A percentile compares a stretch with the other conserved stretches of the same genome.
These are phyloP conservation scores for Artemisia annua DNA, from an alignment of 129 eudicot species.

Conservation along the genomic window DNA sequence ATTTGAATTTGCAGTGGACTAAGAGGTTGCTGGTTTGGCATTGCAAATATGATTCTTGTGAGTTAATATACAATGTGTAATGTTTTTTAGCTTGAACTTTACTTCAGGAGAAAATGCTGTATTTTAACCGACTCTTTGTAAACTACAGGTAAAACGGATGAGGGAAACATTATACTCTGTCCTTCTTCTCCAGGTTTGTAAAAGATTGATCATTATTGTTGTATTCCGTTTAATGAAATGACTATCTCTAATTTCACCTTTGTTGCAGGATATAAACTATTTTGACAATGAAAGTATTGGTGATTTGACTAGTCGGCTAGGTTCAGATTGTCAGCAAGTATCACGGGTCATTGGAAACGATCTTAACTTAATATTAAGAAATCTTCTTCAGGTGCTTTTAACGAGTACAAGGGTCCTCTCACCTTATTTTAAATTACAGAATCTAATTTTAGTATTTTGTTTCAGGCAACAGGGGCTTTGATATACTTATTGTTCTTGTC, in stretches of 20 bases:
- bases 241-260: slow-evolving; percentile 17
- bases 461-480: slow-evolving; percentile 93
- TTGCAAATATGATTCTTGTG: slow-evolving; percentile 98
- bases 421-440: slow-evolving; percentile 10
- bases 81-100: not conserved
- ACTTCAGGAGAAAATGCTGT: slow-evolving; percentile 2
- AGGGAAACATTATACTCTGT: slow-evolving; percentile 79
- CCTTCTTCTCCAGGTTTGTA: slow-evolving; percentile 85
- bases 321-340: slow-evolving; percentile 98
- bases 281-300: slow-evolving; percentile 95
- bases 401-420: not conserved
- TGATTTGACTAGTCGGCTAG: slow-evolving; percentile 93
- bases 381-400: slow-evolving; percentile 78
- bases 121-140: slow-evolving; percentile 1
- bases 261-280: slow-evolving; percentile 79
- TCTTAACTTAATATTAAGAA: slow-evolving; percentile 81
- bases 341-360: slow-evolving; percentile 99
- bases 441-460: slow-evolving; percentile 27
- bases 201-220: slow-evolving; percentile 7
- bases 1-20: slow-evolving; percentile 68
- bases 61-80: slow-evolving; percentile 37
- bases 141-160: slow-evolving; percentile 85
- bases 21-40: slow-evolving; percentile 88
- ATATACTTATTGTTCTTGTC: slow-evolving; percentile 86
- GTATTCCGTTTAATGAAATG: slow-evolving; percentile 5